Evolutionary conservation across 1,284 basidiomycete species (phyloP).

Genomic region (Tremellales sp.): DNA sequence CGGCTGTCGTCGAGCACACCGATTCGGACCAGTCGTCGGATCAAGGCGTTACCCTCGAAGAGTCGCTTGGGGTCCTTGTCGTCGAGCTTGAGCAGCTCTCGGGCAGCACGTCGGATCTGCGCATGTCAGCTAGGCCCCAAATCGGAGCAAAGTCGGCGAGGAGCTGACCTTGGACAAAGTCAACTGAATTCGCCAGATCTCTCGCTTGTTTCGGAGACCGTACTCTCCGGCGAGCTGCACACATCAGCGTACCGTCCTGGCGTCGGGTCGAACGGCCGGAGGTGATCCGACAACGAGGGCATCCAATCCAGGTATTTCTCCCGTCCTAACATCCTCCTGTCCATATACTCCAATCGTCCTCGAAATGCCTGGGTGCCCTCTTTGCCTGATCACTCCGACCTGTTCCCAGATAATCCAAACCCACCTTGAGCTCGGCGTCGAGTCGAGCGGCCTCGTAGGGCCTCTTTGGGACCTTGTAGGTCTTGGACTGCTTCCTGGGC

Average conservation of each 20-base stretch:
- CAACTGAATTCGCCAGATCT: slow-evolving; percentile 99
- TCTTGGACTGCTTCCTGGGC: slow-evolving; percentile 53
- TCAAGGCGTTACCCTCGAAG: slow-evolving; percentile 97
- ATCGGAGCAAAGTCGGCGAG: neutral
- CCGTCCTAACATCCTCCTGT: neutral
- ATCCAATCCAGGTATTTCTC: neutral
- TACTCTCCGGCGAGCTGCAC: slow-evolving; percentile 94
- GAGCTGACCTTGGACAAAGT: slow-evolving; percentile 74
- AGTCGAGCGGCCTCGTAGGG: slow-evolving; percentile 97
- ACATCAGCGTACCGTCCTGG: neutral
- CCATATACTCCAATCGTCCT: neutral
- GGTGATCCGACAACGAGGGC: neutral
- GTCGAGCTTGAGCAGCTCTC: slow-evolving; percentile 99
- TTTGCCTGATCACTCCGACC: no score
- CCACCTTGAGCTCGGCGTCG: slow-evolving; percentile 96
- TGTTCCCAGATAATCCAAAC: slow-evolving; percentile 13
- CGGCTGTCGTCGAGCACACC: slow-evolving; percentile 98
- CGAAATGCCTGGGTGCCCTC: neutral
- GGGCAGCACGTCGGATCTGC: slow-evolving; percentile 95
- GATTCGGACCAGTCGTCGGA: slow-evolving; percentile 97
- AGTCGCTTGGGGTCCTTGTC: slow-evolving; percentile 99
- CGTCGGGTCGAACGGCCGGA: neutral
- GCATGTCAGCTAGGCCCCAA: neutral
- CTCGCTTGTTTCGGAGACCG: slow-evolving; percentile 99
- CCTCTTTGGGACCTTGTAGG: slow-evolving; percentile 97